These are phyloP conservation scores for Tuber aestivum DNA, from an alignment of 495 filamentous ascomycete species.

Conservation along the genomic window DNA sequence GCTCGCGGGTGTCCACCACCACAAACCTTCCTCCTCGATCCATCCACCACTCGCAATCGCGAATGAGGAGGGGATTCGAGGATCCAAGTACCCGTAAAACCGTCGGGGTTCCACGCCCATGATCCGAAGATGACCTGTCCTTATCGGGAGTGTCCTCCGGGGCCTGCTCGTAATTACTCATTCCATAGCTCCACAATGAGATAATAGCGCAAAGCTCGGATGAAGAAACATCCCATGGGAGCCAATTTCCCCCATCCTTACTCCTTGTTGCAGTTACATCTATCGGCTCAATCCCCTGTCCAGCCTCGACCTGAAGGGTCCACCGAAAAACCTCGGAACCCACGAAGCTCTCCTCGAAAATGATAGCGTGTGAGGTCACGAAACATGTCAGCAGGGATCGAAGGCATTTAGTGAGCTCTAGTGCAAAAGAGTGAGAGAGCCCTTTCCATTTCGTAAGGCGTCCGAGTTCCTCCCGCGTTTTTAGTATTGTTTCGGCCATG, in stretches of 20 bases:
- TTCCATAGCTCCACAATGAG: constrained; percentile 15
- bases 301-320: background rate
- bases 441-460: background rate
- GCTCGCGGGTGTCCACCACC: background rate
- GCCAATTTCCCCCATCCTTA: constrained; percentile 5
- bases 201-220: constrained; percentile 14
- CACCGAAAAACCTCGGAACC: background rate
- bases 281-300: background rate
- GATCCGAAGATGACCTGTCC: background rate
- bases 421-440: background rate
- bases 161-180: background rate
- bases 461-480: background rate
- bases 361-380: constrained; percentile 3
- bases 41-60: background rate
- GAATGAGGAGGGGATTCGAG: background rate
- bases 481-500: background rate
- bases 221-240: constrained; percentile 4
- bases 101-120: background rate
- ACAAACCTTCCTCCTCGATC: constrained; percentile 2
- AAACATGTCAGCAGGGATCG: background rate
- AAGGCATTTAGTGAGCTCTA: background rate
- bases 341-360: background rate
- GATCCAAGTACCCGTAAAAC: background rate
- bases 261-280: background rate
- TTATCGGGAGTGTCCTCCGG: background rate